Evolutionary conservation across 192 early-diverging fungal species (phyloP), one percentile per base, ranked within the genome.

Genomic region (Chytriomyces confervae): DNA sequence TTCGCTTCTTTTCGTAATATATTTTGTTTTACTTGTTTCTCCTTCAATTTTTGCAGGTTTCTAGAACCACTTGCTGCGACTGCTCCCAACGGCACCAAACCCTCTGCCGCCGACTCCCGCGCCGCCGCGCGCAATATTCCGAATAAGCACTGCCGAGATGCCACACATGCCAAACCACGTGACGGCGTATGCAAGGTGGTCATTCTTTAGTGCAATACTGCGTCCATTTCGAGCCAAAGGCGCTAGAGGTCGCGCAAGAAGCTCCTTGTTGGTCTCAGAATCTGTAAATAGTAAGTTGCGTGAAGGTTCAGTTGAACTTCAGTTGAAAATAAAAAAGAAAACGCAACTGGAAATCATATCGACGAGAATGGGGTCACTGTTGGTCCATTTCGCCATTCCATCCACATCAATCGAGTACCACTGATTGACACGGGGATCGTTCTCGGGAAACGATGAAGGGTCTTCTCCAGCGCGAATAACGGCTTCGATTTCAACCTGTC

Each of bases 381-480:
- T 77, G 0, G 89, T 85, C 69, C 85, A 80, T 62, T 89, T 76
- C 29, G 93, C 86, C 94, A 97, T 97, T 16, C 85, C 87, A 7
- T 89, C 86, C 48, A 94, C 62, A 81, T 97, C 94, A 18, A 91
- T 68, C 74, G 88, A 93, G 80, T 89, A 94, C 96, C 96, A 97
- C 79, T 94, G 84, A 68, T 93, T 93, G 69, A 61, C 90, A 90
- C 0, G 74, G 72, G 50, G 80, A 2, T 84, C 79, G 79, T 90
- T 93, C 79, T 81, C 66, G 69, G 86, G 62, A 53, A 77, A 78
- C 68, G 64, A 61, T 57, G 67, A 49, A 43, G 78, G 62, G 61
- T 77, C 81, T 79, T 91, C 92, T 3, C 90, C 83, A 5, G 72
- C 68, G 74, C 92, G 85, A 57, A 93, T 78, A 66, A 94, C 84